Percentiles rank a stretch among this genome's conserved stretches.
phyloP scores from a whole-genome alignment of 768 basidiomycete genomes.

The Psilocybe cubensis region DNA sequence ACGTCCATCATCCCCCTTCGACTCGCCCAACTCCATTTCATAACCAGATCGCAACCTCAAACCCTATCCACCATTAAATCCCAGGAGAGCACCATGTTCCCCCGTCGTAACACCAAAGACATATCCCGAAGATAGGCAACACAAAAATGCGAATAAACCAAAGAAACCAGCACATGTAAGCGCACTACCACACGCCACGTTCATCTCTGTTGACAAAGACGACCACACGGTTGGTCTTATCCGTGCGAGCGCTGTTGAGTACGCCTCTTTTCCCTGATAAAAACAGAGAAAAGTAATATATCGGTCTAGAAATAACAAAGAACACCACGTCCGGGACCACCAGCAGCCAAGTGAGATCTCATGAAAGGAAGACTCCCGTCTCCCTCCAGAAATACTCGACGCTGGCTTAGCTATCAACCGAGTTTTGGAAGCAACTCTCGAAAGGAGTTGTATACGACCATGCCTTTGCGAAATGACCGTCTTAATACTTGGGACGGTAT shows the following conservation, averaged over 20 bases:
- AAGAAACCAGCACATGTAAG: conserved; percentile 10
- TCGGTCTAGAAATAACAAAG: conserved; percentile 15
- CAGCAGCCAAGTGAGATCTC: conserved; percentile 15
- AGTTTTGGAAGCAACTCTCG: conserved; percentile 5
- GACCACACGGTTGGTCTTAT: conserved; percentile 4
- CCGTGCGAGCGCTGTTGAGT: conserved; percentile 14
- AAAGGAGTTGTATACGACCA: conserved; percentile 20
- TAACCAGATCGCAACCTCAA: not conserved
- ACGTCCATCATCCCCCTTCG: not conserved
- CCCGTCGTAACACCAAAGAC: not conserved
- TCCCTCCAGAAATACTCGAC: conserved; percentile 1
- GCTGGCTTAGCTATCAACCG: conserved; percentile 26
- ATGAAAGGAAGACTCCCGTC: not conserved
- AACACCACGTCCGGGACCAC: conserved; percentile 32
- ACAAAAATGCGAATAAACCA: not conserved
- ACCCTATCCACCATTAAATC: not conserved
- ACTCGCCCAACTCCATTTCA: not conserved
- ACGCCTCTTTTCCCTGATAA: conserved; percentile 2
- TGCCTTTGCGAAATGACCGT: conserved; percentile 27
- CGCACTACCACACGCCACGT: conserved; percentile 10
- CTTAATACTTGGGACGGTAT: conserved; percentile 19
- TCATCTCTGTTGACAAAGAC: not conserved
- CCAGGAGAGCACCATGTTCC: not conserved
- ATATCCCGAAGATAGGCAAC: not conserved
- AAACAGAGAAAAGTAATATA: not conserved